Base-by-base conservation (phyloP, 805 yeast species). In the Zygoascus ofunaensis region DNA sequence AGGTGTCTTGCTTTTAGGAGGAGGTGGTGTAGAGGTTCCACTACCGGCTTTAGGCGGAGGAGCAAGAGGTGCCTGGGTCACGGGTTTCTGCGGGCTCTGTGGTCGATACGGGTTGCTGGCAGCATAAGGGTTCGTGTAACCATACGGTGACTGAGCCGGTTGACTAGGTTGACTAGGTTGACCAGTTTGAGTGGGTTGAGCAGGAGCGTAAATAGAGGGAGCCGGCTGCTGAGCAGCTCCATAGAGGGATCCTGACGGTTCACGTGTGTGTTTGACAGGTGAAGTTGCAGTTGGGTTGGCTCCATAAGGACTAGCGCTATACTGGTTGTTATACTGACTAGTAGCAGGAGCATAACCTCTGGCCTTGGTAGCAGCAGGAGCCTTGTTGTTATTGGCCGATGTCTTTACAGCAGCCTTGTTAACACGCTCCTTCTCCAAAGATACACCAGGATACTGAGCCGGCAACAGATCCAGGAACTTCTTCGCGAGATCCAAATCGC, bases 401-500 rank as follows among this genome's bases (percentile, higher is more conserved):
- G 54, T 41, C 45, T 63, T 61, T 39, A 72, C 73, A 14, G 78
- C 69, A 5, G 95, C 94, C 53, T 76, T 78, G 39, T 71, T 51
- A 17, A 90, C 80, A 55, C 98, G 79, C 50, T 84, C 89, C 61
- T 80, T 84, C 57, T 86, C 96, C 36, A 74, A 60, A 3, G 63
- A 55, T 41, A 82, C 79, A 21, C 80, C 85, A 37, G 82, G 83
- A 54, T 80, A 77, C 43, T 77, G 77, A 37, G 74, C 77, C 10
- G 97, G 95, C 55, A 92, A 69, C 48, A 82, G 69, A 37, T 70
- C 69, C 58, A 90, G 71, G 52, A 84, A 77, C 52, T 72, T 75
- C 46, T 70, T 73, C 1, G 97, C 97, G 52, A 90, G 68, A 7
- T 82, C 94, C 54, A 86, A 80, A 51, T 84, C 79, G 22, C 97